These are phyloP conservation scores for Eimeria praecox DNA, from an alignment of 169 alveolate genomes.

Conservation along the genomic window DNA sequence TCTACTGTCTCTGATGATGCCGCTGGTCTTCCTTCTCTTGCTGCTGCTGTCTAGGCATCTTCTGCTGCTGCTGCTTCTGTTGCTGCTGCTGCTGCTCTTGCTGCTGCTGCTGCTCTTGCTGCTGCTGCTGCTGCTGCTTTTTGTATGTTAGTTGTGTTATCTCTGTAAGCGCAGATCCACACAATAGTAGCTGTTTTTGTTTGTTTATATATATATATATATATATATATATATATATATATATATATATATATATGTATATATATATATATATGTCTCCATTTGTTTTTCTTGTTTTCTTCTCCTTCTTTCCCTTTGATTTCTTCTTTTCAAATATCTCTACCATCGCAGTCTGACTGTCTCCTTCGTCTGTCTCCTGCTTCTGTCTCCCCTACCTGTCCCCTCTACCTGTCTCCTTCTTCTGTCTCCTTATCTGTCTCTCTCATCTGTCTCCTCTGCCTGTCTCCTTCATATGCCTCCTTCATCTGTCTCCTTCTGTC, in stretches of 20 bases:
- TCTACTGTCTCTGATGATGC: background rate
- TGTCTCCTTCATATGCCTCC: no score
- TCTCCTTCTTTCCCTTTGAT: background rate
- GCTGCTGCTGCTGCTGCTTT: conserved; percentile 31
- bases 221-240: no score
- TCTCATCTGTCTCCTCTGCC: no score
- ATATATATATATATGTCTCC: background rate
- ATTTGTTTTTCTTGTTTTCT: background rate
- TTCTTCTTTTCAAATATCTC: background rate
- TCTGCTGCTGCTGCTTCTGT: no score
- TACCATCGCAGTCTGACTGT: no score
- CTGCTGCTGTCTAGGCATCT: no score
- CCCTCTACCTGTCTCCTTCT: no score
- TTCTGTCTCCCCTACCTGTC: no score
- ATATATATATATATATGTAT: background rate
- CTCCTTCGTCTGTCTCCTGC: no score
- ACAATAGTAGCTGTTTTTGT: background rate
- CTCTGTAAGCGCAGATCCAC: background rate
- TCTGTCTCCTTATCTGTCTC: background rate
- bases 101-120: conserved; percentile 26
- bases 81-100: no score
- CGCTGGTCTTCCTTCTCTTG: no score
- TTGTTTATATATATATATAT: background rate
- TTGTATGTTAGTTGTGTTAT: background rate
- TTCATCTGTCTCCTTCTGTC: background rate